Evolutionary conservation across 2,329 filamentous ascomycete genomes (phyloP).

Genomic region (Thermoascus crustaceus): DNA sequence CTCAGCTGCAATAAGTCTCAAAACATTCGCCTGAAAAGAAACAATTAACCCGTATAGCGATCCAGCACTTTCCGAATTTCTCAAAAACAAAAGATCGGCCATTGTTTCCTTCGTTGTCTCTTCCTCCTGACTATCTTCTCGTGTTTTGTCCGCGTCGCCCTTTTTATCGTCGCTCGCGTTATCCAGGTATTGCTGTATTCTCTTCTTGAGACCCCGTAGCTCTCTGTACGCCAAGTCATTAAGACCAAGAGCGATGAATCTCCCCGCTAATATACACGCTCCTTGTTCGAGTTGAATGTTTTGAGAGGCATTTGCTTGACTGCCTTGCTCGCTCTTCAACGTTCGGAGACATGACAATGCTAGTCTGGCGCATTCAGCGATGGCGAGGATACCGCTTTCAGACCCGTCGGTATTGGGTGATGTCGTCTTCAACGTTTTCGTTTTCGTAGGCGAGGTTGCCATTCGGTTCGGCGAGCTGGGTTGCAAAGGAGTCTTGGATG

Average conservation of each 20-base stretch:
- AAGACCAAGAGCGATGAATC: slow-evolving; percentile 32
- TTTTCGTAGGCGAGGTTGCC: slow-evolving; percentile 16
- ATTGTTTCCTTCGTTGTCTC: slow-evolving; percentile 27
- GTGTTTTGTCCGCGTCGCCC: slow-evolving; percentile 7
- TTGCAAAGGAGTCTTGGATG: slow-evolving; percentile 15
- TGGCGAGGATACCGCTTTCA: slow-evolving; percentile 19
- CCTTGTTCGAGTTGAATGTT: slow-evolving; percentile 37
- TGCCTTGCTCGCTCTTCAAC: slow-evolving; percentile 23
- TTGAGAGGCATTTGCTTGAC: slow-evolving; percentile 14
- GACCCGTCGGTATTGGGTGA: slow-evolving; percentile 3
- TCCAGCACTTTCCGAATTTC: slow-evolving; percentile 19
- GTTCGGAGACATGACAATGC: slow-evolving; percentile 31
- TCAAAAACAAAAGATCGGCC: slow-evolving; percentile 30
- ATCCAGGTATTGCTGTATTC: slow-evolving; percentile 27
- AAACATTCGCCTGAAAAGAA: slow-evolving; percentile 32
- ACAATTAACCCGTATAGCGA: slow-evolving; percentile 26
- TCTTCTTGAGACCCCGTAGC: slow-evolving; percentile 30
- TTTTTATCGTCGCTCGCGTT: slow-evolving; percentile 9
- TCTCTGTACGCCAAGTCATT: slow-evolving; percentile 35
- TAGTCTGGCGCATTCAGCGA: slow-evolving; percentile 34
- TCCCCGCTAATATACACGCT: slow-evolving; percentile 34
- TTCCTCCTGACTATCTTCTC: slow-evolving; percentile 15
- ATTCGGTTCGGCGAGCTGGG: slow-evolving; percentile 22
- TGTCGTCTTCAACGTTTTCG: slow-evolving; percentile 10
- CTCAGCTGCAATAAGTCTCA: slow-evolving; percentile 30